A percentile compares a stretch with the other conserved stretches of the same genome.
Evolutionary conservation across 2,329 filamentous ascomycete species (phyloP).

Genomic region (Scorias spongiosa): DNA sequence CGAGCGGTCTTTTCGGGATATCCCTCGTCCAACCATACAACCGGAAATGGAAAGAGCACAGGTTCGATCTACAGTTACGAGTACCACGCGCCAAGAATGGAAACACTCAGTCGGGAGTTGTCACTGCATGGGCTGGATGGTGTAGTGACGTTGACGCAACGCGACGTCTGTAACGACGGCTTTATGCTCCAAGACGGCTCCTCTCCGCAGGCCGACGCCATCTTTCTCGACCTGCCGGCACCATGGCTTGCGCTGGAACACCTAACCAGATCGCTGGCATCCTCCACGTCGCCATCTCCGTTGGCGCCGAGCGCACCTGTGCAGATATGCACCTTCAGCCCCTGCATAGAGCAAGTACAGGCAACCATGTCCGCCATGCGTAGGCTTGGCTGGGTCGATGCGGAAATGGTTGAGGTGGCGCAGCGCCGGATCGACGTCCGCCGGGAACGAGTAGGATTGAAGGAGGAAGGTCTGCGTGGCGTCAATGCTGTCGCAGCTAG

Average conservation of each 20-base stretch:
- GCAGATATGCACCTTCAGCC: constrained; percentile 85
- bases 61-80: constrained; percentile 74
- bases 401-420: constrained; percentile 81
- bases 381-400: constrained; percentile 72
- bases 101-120: constrained; percentile 55
- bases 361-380: constrained; percentile 70
- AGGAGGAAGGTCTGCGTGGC: constrained; percentile 50
- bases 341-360: constrained; percentile 92
- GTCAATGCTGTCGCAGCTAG: constrained; percentile 54
- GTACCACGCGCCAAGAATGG: constrained; percentile 58
- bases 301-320: constrained; percentile 58
- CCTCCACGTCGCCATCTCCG: constrained; percentile 24
- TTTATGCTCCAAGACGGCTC: constrained; percentile 39
- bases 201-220: constrained; percentile 46
- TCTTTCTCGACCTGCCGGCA: constrained; percentile 69
- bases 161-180: constrained; percentile 63
- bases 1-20: constrained; percentile 64
- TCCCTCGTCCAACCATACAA: constrained; percentile 22
- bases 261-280: constrained; percentile 38
- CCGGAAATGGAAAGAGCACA: constrained; percentile 1
- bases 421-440: constrained; percentile 68
- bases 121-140: constrained; percentile 48
- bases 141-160: constrained; percentile 58
- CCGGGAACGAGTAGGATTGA: constrained; percentile 64
- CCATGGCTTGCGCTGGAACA: constrained; percentile 69